These are phyloP conservation scores for Psidium friedrichsthalianum DNA, from an alignment of 345 rosid species.

Conservation along the genomic window DNA sequence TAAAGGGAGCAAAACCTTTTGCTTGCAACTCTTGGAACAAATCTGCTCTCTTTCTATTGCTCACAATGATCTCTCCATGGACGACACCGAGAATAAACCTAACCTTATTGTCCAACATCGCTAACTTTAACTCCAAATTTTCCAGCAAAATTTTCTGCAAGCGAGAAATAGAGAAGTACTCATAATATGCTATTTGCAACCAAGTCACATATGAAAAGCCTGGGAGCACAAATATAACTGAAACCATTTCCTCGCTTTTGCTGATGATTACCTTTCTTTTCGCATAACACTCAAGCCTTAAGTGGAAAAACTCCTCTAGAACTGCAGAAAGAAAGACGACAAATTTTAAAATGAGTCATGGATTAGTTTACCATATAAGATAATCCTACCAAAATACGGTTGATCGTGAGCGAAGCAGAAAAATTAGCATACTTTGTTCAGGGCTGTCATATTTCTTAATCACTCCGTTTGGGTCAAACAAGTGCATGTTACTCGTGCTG, in stretches of 20 bases:
- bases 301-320: conserved; percentile 68
- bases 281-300: conserved; percentile 60
- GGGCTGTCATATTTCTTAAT: conserved; percentile 83
- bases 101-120: conserved; percentile 75
- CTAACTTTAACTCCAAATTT: conserved; percentile 53
- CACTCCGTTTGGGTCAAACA: conserved; percentile 55
- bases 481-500: conserved; percentile 88
- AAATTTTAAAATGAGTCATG: not conserved
- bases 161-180: not conserved
- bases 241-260: not conserved
- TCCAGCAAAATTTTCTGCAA: conserved; percentile 50
- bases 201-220: not conserved
- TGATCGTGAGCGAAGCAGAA: not conserved
- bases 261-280: conserved; percentile 53
- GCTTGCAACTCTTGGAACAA: conserved; percentile 56
- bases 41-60: conserved; percentile 78
- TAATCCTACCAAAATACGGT: not conserved
- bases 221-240: not conserved
- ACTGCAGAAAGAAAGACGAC: conserved; percentile 27
- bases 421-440: conserved; percentile 51
- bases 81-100: conserved; percentile 87
- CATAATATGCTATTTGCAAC: not conserved
- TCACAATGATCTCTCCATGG: conserved; percentile 75
- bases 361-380: not conserved
- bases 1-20: conserved; percentile 77